phyloP scores from a whole-genome alignment of 768 basidiomycete genomes.

The Suillus occidentalis region DNA sequence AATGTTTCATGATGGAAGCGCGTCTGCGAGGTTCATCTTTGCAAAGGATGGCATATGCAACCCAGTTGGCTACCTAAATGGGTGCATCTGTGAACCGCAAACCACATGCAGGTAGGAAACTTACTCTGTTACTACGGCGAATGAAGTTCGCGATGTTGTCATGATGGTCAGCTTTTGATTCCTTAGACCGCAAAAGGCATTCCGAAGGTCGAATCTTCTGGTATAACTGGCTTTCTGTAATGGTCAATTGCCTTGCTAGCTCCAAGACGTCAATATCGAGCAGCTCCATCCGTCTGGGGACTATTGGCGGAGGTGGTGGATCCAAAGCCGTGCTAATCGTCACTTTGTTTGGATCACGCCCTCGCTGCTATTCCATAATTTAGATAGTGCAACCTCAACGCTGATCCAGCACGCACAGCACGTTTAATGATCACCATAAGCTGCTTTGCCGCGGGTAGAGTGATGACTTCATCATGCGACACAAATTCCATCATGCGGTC shows the following conservation, averaged over 20 bases:
- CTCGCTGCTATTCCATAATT: conserved; percentile 20
- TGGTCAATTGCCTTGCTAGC: conserved; percentile 66
- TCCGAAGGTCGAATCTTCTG: conserved; percentile 59
- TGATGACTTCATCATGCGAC: conserved; percentile 39
- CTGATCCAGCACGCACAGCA: conserved; percentile 37
- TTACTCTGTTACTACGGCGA: conserved; percentile 54
- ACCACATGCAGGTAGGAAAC: conserved; percentile 8
- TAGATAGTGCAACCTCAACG: background rate
- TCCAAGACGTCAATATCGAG: conserved; percentile 64
- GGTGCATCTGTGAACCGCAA: background rate
- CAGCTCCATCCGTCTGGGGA: conserved; percentile 49
- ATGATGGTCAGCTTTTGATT: conserved; percentile 40
- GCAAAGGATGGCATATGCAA: conserved; percentile 53
- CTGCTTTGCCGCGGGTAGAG: conserved; percentile 47
- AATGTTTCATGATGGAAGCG: conserved; percentile 62
- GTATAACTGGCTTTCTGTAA: conserved; percentile 61
- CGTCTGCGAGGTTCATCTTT: conserved; percentile 61
- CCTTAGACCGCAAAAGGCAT: conserved; percentile 57
- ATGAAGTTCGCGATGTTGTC: conserved; percentile 62
- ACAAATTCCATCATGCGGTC: conserved; percentile 55
- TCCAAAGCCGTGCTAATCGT: conserved; percentile 34
- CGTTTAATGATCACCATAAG: conserved; percentile 50
- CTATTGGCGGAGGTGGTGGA: conserved; percentile 52
- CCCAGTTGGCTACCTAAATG: conserved; percentile 59
- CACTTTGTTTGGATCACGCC: conserved; percentile 36